Evolutionary conservation across 768 basidiomycete species (phyloP), one percentile per base, ranked within the genome.

Genomic region (Tulasnella sp.): DNA sequence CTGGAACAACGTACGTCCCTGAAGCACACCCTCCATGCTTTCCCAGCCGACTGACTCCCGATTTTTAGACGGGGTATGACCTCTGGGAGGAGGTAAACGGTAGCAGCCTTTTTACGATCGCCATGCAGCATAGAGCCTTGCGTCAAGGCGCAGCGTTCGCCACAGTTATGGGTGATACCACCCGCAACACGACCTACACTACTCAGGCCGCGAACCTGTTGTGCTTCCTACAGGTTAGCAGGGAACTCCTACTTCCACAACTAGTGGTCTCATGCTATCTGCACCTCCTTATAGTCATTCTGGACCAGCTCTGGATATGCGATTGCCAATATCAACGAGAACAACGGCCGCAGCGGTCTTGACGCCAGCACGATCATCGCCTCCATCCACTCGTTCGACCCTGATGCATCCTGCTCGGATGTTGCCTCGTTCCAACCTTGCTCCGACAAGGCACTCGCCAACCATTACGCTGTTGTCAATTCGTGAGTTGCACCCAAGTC

Each of bases 21-120:
- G 23, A 10, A 15, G 34, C 34, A 15, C 15, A 38, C 34, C 34
- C 34, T 24, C 24, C 17, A 44, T 4, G 24, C 58, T 41, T 15
- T 27, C 38, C 7, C 3, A 10, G 43, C 34, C n/a, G 4, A 23
- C 26, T 24, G 3, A 5, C 26, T 15, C 38, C 7, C 15, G 4
- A 19, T 15, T 2, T 17, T 3, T 34, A 47, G 56, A 48, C 45
- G 8, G 32, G 58, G 27, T 51, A 48, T 47, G 63, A 61, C 48
- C 62, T 61, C 30, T 62, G 55, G 56, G 55, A 59, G 38, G 64
- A 63, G 44, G 52, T 87, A 29, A 67, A 73, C 2, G 84, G 84
- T 0, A 80, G 81, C n/a, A 88, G 85, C 2, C 91, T 88, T 76
- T 91, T 87, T 69, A 91, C 89, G 4, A 80, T 85, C 0, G 83